Percentiles rank a stretch among this genome's conserved stretches.
Evolutionary conservation across 2,329 filamentous ascomycete species (phyloP).

Genomic region (Lomentospora prolificans): DNA sequence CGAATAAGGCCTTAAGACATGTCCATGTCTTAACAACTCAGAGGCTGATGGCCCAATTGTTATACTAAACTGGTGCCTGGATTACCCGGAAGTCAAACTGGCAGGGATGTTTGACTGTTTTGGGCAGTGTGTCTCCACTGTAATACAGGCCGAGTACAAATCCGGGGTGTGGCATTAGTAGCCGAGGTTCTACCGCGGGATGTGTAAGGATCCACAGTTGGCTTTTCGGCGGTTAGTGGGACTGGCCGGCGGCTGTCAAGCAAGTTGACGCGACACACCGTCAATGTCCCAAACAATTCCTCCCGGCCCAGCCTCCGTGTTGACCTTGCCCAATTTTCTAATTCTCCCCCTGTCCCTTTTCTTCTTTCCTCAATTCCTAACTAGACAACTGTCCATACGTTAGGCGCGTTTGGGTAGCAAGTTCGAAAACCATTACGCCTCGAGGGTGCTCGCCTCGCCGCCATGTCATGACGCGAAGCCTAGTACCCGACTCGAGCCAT

Average conservation of each 20-base stretch:
- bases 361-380: neutral
- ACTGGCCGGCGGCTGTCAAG: neutral
- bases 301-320: neutral
- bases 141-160: too few relatives aligned
- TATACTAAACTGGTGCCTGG: neutral
- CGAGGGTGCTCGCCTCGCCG: neutral
- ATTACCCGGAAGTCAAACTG: neutral
- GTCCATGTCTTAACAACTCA: neutral
- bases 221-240: neutral
- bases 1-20: neutral
- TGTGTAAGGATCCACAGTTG: neutral
- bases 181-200: neutral
- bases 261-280: neutral
- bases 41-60: neutral
- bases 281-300: neutral
- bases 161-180: too few relatives aligned
- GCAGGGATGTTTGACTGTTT: too few relatives aligned
- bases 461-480: conserved; percentile 4
- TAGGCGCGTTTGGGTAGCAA: neutral
- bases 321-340: neutral
- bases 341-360: neutral
- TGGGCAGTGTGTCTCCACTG: too few relatives aligned
- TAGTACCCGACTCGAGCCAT: conserved; percentile 4
- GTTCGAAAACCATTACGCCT: neutral
- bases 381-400: neutral